Conservation (phyloP, 164 flowering plant species). For the Aristolochia californica region DNA sequence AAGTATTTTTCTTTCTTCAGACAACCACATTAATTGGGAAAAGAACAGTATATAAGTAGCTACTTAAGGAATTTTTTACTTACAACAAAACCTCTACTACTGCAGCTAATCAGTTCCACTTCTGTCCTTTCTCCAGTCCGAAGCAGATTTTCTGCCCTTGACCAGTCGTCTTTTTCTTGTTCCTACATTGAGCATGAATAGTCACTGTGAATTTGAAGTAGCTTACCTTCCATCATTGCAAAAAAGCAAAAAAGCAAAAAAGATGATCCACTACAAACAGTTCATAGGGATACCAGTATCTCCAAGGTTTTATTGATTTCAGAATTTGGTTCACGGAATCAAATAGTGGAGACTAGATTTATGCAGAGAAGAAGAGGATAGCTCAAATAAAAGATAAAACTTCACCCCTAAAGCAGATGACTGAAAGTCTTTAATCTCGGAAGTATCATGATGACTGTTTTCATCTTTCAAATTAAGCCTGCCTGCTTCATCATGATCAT, state of each 20-base stretch:
- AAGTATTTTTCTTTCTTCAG: no score
- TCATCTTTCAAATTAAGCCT: conserved; percentile 12
- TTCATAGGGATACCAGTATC: no score
- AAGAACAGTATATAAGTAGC: neutral
- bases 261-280: no score
- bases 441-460: conserved; percentile 8
- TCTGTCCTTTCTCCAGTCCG: conserved; percentile 45
- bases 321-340: no score
- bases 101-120: conserved; percentile 72
- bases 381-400: neutral
- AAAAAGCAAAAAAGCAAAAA: neutral
- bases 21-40: no score
- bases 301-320: no score
- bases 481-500: conserved; percentile 12
- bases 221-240: neutral
- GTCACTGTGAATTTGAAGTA: conserved; percentile 1
- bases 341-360: no score
- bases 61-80: conserved; percentile 14
- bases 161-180: conserved; percentile 63
- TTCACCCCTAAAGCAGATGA: conserved; percentile 35
- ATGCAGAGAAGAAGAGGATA: no score
- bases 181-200: conserved; percentile 22
- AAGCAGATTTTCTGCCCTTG: conserved; percentile 35
- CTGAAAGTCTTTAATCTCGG: conserved; percentile 25
- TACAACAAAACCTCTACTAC: conserved; percentile 83